These are phyloP conservation scores for Funneliformis mosseae DNA, from an alignment of 192 early-diverging fungal species.

Conservation along the genomic window DNA sequence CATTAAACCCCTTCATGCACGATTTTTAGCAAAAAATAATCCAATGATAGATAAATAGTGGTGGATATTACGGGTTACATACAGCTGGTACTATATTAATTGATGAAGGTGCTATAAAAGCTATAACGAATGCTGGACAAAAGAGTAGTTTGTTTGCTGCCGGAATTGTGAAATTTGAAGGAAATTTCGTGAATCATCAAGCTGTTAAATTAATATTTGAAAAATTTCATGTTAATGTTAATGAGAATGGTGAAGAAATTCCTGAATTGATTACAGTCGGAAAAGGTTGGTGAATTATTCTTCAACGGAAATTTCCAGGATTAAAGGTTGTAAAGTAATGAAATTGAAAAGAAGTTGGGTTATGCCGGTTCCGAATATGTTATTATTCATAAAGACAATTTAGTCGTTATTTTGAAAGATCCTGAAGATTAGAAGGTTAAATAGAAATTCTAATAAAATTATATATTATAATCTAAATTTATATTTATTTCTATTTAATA, in stretches of 20 bases:
- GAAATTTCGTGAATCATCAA: slow-evolving; percentile 85
- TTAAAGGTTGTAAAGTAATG: slow-evolving; percentile 88
- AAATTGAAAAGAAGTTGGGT: slow-evolving; percentile 83
- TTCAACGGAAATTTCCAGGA: slow-evolving; percentile 76
- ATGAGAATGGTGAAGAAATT: slow-evolving; percentile 8
- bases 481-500: no score
- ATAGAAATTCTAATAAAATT: no score
- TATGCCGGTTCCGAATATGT: slow-evolving; percentile 92
- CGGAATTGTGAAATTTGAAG: slow-evolving; percentile 84
- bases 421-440: no score
- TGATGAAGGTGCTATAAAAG: slow-evolving; percentile 87
- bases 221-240: slow-evolving; percentile 57
- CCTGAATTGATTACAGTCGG: slow-evolving; percentile 72
- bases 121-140: slow-evolving; percentile 62
- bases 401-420: slow-evolving; percentile 59
- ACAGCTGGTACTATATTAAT: slow-evolving; percentile 81
- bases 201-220: slow-evolving; percentile 71
- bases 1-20: slow-evolving; percentile 61
- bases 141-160: slow-evolving; percentile 89
- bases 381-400: slow-evolving; percentile 90
- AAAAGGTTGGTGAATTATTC: slow-evolving; percentile 93
- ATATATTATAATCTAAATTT: no score
- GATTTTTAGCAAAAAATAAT: slow-evolving; percentile 83
- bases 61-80: slow-evolving; percentile 96
- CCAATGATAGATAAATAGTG: slow-evolving; percentile 94